Evolutionary conservation across 2,329 filamentous ascomycete species (phyloP).

Genomic region (Paecilomyces formosus): DNA sequence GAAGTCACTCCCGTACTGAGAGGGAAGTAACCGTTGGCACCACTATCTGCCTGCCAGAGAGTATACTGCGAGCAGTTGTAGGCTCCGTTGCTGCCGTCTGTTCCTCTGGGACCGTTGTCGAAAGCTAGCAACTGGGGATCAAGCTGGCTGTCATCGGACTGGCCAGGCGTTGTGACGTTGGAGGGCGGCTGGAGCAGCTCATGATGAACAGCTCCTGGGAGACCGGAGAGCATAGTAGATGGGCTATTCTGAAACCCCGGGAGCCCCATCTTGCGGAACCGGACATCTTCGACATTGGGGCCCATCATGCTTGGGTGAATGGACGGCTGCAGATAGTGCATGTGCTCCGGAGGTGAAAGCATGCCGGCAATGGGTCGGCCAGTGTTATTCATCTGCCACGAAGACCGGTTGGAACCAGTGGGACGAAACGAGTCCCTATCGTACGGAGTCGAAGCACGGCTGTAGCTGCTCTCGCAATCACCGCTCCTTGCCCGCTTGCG

Average conservation of each 20-base stretch:
- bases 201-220: conserved; percentile 36
- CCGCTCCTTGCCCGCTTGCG: conserved; percentile 17
- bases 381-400: conserved; percentile 47
- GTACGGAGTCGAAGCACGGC: conserved; percentile 28
- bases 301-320: conserved; percentile 34
- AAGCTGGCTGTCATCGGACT: conserved; percentile 24
- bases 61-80: conserved; percentile 12
- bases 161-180: conserved; percentile 14
- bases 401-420: conserved; percentile 34
- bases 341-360: conserved; percentile 37
- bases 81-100: conserved; percentile 4
- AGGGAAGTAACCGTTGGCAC: conserved; percentile 12
- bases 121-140: conserved; percentile 36
- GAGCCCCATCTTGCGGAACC: conserved; percentile 31
- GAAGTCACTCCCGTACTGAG: conserved; percentile 9
- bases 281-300: conserved; percentile 35
- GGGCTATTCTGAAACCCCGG: conserved; percentile 23
- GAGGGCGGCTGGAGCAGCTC: conserved; percentile 33
- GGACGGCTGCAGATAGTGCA: conserved; percentile 47
- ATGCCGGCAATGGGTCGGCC: conserved; percentile 41
- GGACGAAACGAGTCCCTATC: conserved; percentile 18
- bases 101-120: conserved; percentile 12
- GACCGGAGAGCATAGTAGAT: conserved; percentile 31
- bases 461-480: conserved; percentile 21
- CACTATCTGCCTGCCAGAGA: conserved; percentile 16